These are phyloP conservation scores for Tetrahymena elliotti DNA, from an alignment of 73 alveolate genomes.

Conservation along the genomic window DNA sequence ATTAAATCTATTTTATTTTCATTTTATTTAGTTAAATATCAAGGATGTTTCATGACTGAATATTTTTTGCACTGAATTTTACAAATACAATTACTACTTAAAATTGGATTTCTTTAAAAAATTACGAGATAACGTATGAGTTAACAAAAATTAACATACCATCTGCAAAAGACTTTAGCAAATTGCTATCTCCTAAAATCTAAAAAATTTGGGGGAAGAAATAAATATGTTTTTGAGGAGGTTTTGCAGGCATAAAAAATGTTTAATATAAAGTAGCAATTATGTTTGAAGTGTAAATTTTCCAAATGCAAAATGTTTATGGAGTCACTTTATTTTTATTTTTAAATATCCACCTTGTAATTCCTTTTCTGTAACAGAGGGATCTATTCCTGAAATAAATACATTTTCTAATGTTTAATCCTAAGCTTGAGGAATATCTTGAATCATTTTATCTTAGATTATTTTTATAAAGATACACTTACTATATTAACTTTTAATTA, in stretches of 20 bases:
- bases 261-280: background rate
- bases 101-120: background rate
- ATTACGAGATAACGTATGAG: background rate
- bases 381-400: background rate
- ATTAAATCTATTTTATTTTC: background rate
- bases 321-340: background rate
- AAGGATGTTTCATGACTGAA: background rate
- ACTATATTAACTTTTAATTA: background rate
- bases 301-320: background rate
- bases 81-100: background rate
- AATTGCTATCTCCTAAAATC: background rate
- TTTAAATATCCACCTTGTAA: background rate
- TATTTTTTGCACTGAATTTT: background rate
- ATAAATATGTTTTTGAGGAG: background rate
- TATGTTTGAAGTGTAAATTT: background rate
- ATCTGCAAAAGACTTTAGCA: background rate
- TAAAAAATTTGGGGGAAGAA: background rate
- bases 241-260: too few relatives aligned
- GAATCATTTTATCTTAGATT: background rate
- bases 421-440: background rate
- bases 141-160: background rate
- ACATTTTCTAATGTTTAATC: background rate
- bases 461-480: background rate
- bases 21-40: too few relatives aligned
- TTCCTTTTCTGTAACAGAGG: background rate